Base-by-base conservation (phyloP, 2,329 filamentous ascomycete genomes). In the Monosporascus sp. region DNA sequence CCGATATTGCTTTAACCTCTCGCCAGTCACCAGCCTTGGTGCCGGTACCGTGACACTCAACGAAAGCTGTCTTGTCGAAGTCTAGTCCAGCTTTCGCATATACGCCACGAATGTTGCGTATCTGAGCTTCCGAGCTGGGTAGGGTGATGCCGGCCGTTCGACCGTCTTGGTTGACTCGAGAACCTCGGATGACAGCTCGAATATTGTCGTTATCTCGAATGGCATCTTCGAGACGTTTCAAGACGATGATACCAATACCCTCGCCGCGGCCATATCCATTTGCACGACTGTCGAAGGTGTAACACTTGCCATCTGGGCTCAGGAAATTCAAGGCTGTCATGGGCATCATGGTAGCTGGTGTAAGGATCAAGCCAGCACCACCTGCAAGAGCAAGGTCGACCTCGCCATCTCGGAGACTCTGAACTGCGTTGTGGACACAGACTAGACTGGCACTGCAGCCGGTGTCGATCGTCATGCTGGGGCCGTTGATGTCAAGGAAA, bases 201-300 rank as follows among this genome's bases (percentile, higher is more conserved):
- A 84, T 79, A 0, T 76, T 77, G 61, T 87, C 81, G n/a, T 80
- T 79, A 58, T 82, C 79, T 11, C 70, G 69, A 5, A 86, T 58
- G 1, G 85, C 85, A 63, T 84, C 78, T 6, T 73, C 69, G 0
- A 87, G 68, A 2, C 75, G 75, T 65, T 87, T 87, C 47, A 88
- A 62, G 3, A 87, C 61, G 1, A 88, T 66, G n/a, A 80, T 74
- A 0, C 76, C 82, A 26, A 81, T 72, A 0, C 84, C 85, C 61
- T 88, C 85, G 1, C 84, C 85, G 35, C 84, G 74, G 0, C 79
- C 83, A 61, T 87, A 88, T 1, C 85, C 86, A 54, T 81, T 79
- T 19, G 81, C 85, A 3, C 74, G 73, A n/a, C 72, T 63, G 59
- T 85, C 84, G 61, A 80, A 85, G 5, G 78, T 79, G 55, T 76